A percentile compares a stretch with the other conserved stretches of the same genome.
Conservation (phyloP, 2,329 filamentous ascomycete genomes). For the Eutypella sp. region DNA sequence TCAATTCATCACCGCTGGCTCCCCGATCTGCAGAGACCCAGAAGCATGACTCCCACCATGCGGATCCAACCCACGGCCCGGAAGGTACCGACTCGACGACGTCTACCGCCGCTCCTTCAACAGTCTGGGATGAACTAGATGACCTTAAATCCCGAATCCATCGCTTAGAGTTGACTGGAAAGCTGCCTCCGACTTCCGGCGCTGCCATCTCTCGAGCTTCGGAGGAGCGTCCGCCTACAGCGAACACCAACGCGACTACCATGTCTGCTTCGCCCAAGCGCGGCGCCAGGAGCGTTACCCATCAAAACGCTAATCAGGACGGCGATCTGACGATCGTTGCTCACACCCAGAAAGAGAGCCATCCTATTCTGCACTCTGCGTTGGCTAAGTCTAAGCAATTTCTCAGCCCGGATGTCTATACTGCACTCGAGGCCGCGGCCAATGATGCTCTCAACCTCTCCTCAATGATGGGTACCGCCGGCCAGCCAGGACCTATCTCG, state of each 20-base stretch:
- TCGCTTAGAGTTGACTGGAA: conserved; percentile 83
- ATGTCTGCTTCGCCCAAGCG: conserved; percentile 86
- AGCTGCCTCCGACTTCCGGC: conserved; percentile 75
- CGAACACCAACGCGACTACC: conserved; percentile 79
- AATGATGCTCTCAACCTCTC: conserved; percentile 76
- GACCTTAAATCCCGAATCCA: conserved; percentile 91
- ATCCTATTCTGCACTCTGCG: conserved; percentile 76
- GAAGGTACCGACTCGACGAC: conserved; percentile 81
- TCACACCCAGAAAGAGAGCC: conserved; percentile 51
- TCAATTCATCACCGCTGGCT: conserved; percentile 58
- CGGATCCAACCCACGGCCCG: conserved; percentile 37
- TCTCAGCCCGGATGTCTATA: conserved; percentile 67
- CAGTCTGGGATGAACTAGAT: conserved; percentile 96
- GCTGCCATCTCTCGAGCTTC: conserved; percentile 70
- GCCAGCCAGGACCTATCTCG: conserved; percentile 64
- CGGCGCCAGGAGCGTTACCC: conserved; percentile 45
- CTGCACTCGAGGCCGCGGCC: conserved; percentile 73
- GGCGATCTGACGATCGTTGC: conserved; percentile 30
- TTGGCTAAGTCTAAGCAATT: conserved; percentile 71
- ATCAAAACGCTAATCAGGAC: too few species aligned
- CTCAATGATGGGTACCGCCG: conserved; percentile 68
- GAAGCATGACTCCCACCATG: conserved; percentile 29
- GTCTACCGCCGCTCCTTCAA: conserved; percentile 84
- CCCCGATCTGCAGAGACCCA: conserved; percentile 36
- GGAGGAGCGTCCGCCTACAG: conserved; percentile 81